phyloP scores from a whole-genome alignment of 2,329 filamentous ascomycete species.

The Apiospora rasikravindrae region DNA sequence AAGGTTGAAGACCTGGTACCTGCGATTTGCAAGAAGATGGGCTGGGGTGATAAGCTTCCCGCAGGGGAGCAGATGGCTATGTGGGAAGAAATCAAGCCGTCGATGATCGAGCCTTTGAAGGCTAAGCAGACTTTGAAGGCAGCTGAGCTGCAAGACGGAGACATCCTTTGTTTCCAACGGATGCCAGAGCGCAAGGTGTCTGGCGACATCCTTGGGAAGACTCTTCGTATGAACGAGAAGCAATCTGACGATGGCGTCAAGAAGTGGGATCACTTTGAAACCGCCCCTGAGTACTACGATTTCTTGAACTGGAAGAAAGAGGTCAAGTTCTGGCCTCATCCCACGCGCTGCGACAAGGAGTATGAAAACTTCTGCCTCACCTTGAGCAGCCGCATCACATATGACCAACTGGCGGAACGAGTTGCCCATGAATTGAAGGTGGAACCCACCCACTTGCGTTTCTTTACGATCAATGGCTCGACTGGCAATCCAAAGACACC shows the following conservation, averaged over 20 bases:
- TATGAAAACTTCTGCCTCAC: constrained; percentile 75
- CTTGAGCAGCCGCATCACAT: constrained; percentile 86
- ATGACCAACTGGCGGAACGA: constrained; percentile 84
- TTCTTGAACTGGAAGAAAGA: constrained; percentile 85
- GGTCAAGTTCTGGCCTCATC: constrained; percentile 77
- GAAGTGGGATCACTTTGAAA: constrained; percentile 62
- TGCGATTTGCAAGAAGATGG: constrained; percentile 80
- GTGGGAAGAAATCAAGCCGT: constrained; percentile 97
- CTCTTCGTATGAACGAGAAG: constrained; percentile 45
- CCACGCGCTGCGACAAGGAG: constrained; percentile 57
- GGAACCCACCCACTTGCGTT: constrained; percentile 85
- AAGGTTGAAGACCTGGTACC: constrained; percentile 85
- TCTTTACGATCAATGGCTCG: constrained; percentile 82
- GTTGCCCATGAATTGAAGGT: constrained; percentile 79
- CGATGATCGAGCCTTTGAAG: constrained; percentile 96
- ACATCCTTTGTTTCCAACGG: constrained; percentile 94
- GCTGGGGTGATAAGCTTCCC: constrained; percentile 78
- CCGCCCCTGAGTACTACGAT: constrained; percentile 89
- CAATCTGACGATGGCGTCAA: constrained; percentile 44
- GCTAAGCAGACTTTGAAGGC: constrained; percentile 86
- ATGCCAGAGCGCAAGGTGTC: constrained; percentile 55
- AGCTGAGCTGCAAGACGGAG: constrained; percentile 95
- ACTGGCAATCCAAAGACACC: constrained; percentile 78
- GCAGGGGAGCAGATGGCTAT: constrained; percentile 68
- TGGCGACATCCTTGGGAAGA: constrained; percentile 44